Conservation (phyloP, 2,329 filamentous ascomycete species). For the Pyricularia pennisetigena region DNA sequence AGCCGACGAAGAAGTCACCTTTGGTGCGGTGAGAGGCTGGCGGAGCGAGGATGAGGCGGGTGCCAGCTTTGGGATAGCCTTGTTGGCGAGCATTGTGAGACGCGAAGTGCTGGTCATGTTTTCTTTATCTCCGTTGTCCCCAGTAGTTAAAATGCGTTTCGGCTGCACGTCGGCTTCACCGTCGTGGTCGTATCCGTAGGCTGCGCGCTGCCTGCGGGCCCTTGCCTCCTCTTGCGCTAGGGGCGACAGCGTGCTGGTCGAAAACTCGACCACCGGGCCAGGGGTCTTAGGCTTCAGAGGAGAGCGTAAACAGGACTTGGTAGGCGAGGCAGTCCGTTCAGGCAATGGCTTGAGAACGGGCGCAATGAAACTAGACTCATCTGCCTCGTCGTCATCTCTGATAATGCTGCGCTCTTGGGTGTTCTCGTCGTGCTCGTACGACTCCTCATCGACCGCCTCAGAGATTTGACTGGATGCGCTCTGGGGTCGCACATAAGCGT, state of each 20-base stretch:
- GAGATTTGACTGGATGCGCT: conserved; percentile 1
- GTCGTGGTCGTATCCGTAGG: conserved; percentile 6
- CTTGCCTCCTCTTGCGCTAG: conserved; percentile 26
- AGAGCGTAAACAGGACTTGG: conserved; percentile 47
- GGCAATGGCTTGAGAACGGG: conserved; percentile 38
- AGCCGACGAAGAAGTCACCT: conserved; percentile 4
- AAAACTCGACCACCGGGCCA: conserved; percentile 49
- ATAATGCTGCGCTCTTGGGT: not conserved
- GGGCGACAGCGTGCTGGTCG: conserved; percentile 37
- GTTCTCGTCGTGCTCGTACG: conserved; percentile 5
- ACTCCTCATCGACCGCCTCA: conserved; percentile 11
- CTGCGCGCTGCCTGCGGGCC: conserved; percentile 2
- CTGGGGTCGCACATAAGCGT: not conserved
- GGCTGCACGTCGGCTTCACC: not conserved
- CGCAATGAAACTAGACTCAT: conserved; percentile 25
- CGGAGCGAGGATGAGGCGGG: not conserved
- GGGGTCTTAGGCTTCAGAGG: conserved; percentile 47
- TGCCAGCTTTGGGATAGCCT: not conserved
- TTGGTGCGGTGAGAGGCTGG: conserved; percentile 3
- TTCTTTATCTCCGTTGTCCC: conserved; percentile 1
- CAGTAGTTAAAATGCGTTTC: not conserved
- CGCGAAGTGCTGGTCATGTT: not conserved
- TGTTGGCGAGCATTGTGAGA: not conserved
- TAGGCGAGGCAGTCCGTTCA: conserved; percentile 40
- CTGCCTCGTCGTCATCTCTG: conserved; percentile 8